Evolutionary conservation across 345 rosid species (phyloP).

Genomic region (Abelmoschus esculentus): DNA sequence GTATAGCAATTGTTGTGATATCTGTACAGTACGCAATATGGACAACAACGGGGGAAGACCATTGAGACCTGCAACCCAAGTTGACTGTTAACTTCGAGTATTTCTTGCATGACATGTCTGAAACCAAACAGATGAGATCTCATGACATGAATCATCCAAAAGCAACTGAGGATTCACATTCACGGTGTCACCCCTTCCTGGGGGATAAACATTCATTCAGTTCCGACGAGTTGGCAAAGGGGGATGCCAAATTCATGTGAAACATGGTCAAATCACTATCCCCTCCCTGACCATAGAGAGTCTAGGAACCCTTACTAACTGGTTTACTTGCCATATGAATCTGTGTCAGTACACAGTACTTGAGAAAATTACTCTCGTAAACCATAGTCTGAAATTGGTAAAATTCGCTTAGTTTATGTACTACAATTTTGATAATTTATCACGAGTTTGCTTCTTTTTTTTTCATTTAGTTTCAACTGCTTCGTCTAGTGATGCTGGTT

Average conservation of each 20-base stretch:
- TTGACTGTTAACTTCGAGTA: not conserved
- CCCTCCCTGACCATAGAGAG: not conserved
- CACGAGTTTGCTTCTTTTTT: not conserved
- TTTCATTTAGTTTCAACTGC: not conserved
- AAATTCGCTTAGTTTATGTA: not conserved
- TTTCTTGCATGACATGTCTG: not conserved
- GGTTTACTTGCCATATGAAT: not conserved
- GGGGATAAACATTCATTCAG: not conserved
- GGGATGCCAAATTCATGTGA: not conserved
- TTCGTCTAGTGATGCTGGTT: not conserved
- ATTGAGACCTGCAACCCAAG: conserved; percentile 5
- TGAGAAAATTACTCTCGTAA: not conserved
- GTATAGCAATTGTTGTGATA: conserved; percentile 5
- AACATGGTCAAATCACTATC: not conserved
- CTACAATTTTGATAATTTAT: not conserved
- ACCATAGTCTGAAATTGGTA: not conserved
- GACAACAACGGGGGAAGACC: not conserved
- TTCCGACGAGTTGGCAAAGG: not conserved
- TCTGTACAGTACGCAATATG: conserved; percentile 12
- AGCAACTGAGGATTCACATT: not conserved
- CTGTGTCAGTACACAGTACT: not conserved
- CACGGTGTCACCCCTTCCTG: not conserved
- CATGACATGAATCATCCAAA: not conserved
- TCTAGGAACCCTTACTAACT: not conserved
- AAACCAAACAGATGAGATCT: not conserved